Evolutionary conservation across 495 filamentous ascomycete genomes (phyloP).

Genomic region (Umbilicaria muhlenbergii): DNA sequence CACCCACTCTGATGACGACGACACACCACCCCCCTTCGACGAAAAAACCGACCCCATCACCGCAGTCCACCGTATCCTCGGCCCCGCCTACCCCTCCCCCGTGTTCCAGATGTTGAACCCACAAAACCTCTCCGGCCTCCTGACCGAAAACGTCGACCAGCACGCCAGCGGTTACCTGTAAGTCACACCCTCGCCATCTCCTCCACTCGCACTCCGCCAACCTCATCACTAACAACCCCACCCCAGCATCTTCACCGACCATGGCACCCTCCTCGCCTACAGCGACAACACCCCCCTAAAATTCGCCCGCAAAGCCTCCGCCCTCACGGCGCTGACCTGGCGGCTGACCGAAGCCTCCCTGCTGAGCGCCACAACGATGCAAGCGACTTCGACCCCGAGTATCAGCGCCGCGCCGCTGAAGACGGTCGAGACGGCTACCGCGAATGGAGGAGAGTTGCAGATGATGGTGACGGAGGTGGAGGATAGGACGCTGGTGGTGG

Average conservation of each 20-base stretch:
- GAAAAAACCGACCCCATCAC: no score
- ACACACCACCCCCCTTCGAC: no score
- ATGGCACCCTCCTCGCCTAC: constrained; percentile 12
- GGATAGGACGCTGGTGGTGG: constrained; percentile 2
- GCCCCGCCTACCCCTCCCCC: no score
- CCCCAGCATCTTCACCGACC: constrained; percentile 10
- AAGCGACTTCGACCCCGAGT: no score
- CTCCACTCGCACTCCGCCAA: no score
- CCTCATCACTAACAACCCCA: not conserved
- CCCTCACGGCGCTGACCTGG: constrained; percentile 12
- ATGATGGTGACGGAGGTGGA: constrained; percentile 6
- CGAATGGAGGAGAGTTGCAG: not conserved
- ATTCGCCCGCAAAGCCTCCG: constrained; percentile 6
- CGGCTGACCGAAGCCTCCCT: not conserved
- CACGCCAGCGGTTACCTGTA: constrained; percentile 10
- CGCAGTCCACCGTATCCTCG: no score
- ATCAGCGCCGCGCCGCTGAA: no score
- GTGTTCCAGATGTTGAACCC: constrained; percentile 3
- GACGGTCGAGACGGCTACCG: no score
- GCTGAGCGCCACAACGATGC: no score
- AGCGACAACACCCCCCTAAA: not conserved
- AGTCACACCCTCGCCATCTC: no score
- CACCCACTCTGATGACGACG: no score
- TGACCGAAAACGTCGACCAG: constrained; percentile 11
- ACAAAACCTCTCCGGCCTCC: constrained; percentile 5